phyloP scores from a whole-genome alignment of 2,329 filamentous ascomycete species.

The Pseudopithomyces chartarum region DNA sequence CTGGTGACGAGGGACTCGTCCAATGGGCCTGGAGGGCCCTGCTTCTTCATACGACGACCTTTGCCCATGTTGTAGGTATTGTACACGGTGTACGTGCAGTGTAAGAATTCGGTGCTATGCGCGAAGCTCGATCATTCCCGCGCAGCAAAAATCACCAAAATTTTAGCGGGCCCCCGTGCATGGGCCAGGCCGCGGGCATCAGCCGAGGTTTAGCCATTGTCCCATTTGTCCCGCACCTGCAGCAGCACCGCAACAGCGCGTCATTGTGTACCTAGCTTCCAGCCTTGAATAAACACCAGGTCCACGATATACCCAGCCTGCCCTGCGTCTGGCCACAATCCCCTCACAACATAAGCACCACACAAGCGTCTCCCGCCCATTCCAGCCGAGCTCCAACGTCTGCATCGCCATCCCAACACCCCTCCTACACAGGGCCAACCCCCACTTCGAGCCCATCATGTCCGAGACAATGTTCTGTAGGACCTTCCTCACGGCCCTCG shows the following conservation, averaged over 20 bases:
- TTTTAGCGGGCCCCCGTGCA: slow-evolving; percentile 3
- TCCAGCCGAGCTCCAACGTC: background rate
- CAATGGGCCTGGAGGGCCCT: slow-evolving; percentile 81
- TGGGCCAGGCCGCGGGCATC: background rate
- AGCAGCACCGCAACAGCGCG: background rate
- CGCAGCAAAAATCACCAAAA: slow-evolving; percentile 7
- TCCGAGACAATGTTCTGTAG: slow-evolving; percentile 82
- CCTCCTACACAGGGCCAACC: background rate
- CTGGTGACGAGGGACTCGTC: slow-evolving; percentile 76
- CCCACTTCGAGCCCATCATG: slow-evolving; percentile 28
- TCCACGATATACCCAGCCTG: background rate
- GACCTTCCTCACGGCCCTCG: slow-evolving; percentile 78
- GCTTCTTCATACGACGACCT: slow-evolving; percentile 93
- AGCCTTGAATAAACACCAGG: background rate
- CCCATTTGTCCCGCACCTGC: background rate
- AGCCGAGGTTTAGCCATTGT: background rate
- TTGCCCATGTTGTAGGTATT: slow-evolving; percentile 70
- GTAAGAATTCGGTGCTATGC: slow-evolving; percentile 1
- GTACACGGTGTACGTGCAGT: background rate
- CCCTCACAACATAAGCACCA: background rate
- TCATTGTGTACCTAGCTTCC: background rate
- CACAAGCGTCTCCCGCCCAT: no score
- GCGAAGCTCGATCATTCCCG: background rate
- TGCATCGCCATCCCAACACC: background rate
- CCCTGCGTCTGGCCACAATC: background rate